A percentile compares a stretch with the other conserved stretches of the same genome.
phyloP scores from a whole-genome alignment of 805 yeast genomes.

The Metschnikowia shivogae region DNA sequence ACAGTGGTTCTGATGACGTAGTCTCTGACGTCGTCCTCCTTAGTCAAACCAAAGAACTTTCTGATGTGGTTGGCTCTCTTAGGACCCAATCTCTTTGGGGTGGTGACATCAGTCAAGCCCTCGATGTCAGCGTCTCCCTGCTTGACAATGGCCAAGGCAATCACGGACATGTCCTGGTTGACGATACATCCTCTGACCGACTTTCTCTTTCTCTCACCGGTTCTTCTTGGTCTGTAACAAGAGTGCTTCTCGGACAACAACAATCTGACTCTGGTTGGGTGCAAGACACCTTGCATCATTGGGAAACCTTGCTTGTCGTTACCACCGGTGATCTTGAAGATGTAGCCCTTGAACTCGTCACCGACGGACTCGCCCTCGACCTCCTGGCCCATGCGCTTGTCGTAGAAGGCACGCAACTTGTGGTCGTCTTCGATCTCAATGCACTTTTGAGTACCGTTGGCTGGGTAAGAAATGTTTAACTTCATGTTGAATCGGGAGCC shows the following conservation, averaged over 20 bases:
- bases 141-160: conserved; percentile 90
- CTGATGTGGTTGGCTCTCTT: conserved; percentile 99
- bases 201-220: conserved; percentile 99
- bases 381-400: conserved; percentile 99
- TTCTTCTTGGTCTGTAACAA: conserved; percentile 99
- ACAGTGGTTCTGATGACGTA: conserved; percentile 98
- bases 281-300: conserved; percentile 99
- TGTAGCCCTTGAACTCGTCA: conserved; percentile 99
- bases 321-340: conserved; percentile 99
- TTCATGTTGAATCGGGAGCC: conserved; percentile 41
- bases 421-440: conserved; percentile 98
- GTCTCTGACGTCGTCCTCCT: conserved; percentile 79
- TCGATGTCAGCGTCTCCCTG: conserved; percentile 95
- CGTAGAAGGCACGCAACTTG: conserved; percentile 97
- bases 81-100: conserved; percentile 99
- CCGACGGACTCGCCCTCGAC: conserved; percentile 98
- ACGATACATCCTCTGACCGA: conserved; percentile 99
- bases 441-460: conserved; percentile 99
- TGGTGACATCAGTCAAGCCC: conserved; percentile 91
- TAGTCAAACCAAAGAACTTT: conserved; percentile 97
- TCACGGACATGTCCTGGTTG: conserved; percentile 93
- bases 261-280: conserved; percentile 98
- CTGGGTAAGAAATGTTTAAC: conserved; percentile 99
- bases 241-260: conserved; percentile 91
- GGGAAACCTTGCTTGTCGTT: conserved; percentile 99